Evolutionary conservation across 345 rosid species (phyloP).

Genomic region (Stellera chamaejasme): DNA sequence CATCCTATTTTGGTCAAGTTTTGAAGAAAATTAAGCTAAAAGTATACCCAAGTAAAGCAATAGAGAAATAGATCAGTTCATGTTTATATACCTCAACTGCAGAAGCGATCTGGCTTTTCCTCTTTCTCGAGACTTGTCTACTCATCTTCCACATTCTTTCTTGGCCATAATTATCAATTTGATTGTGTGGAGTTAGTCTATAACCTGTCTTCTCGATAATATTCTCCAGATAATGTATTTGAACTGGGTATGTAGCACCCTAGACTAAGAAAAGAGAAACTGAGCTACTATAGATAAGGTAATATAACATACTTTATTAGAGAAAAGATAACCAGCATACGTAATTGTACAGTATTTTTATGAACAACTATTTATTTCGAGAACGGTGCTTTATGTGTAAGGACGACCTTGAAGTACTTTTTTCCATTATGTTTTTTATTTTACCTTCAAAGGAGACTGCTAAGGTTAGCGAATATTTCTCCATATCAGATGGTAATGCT

Average conservation of each 20-base stretch:
- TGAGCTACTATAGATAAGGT: slow-evolving; percentile 1
- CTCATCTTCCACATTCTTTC: slow-evolving; percentile 81
- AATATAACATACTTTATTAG: not conserved
- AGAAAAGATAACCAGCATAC: too few relatives aligned
- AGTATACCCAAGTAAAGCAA: not conserved
- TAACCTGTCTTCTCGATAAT: slow-evolving; percentile 70
- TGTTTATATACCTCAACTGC: slow-evolving; percentile 63
- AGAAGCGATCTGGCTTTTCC: slow-evolving; percentile 82
- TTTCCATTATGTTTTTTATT: too few relatives aligned
- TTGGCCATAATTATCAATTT: slow-evolving; percentile 89
- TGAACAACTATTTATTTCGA: too few relatives aligned
- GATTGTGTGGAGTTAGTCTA: slow-evolving; percentile 66
- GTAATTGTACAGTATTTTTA: too few relatives aligned
- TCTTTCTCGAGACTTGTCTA: slow-evolving; percentile 74
- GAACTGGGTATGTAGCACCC: slow-evolving; percentile 84
- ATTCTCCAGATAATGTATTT: slow-evolving; percentile 67
- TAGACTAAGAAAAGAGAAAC: slow-evolving; percentile 19
- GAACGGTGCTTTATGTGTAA: too few relatives aligned
- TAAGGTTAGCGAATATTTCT: too few relatives aligned
- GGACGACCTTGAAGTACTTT: too few relatives aligned
- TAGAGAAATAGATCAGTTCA: not conserved
- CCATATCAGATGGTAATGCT: too few relatives aligned
- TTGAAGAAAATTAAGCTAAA: slow-evolving; percentile 11
- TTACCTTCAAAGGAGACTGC: too few relatives aligned
- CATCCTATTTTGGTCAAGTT: slow-evolving; percentile 37